phyloP scores from a whole-genome alignment of 768 basidiomycete genomes.

The Termitomyces titanicus region DNA sequence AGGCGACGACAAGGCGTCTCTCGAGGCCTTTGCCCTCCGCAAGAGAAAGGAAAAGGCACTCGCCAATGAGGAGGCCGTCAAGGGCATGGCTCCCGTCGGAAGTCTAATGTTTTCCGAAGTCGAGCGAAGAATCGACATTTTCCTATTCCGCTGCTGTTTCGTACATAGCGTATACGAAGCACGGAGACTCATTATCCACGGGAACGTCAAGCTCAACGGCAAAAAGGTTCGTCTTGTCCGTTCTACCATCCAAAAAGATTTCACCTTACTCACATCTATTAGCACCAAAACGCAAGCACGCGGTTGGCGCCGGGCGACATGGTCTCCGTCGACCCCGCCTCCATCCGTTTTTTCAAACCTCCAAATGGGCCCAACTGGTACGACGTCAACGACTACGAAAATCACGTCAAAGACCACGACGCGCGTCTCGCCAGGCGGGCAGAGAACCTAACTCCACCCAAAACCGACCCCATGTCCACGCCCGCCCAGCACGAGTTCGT shows the following conservation, averaged over 20 bases:
- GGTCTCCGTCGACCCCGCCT: slow-evolving; percentile 80
- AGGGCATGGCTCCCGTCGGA: slow-evolving; percentile 83
- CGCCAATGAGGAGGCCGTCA: slow-evolving; percentile 48
- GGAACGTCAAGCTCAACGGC: slow-evolving; percentile 86
- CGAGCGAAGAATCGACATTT: slow-evolving; percentile 91
- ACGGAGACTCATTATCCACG: slow-evolving; percentile 79
- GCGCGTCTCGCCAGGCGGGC: not conserved
- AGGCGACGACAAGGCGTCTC: slow-evolving; percentile 40
- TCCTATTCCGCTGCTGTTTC: slow-evolving; percentile 88
- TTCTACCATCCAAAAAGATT: slow-evolving; percentile 3
- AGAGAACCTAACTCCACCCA: too few relatives aligned
- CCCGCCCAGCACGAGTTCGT: too few relatives aligned
- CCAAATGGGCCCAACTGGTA: slow-evolving; percentile 30
- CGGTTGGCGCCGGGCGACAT: slow-evolving; percentile 93
- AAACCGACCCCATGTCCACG: too few relatives aligned
- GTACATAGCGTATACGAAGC: slow-evolving; percentile 90
- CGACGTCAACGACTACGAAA: slow-evolving; percentile 26
- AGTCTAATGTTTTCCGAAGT: slow-evolving; percentile 94
- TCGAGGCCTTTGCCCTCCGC: slow-evolving; percentile 61
- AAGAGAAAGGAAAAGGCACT: slow-evolving; percentile 45
- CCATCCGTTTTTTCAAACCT: slow-evolving; percentile 67
- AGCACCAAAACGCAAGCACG: slow-evolving; percentile 85
- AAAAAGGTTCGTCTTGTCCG: slow-evolving; percentile 53
- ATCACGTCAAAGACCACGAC: slow-evolving; percentile 5
- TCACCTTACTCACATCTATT: not conserved